Percentiles rank a stretch among this genome's conserved stretches.
Conservation (phyloP, 2,329 filamentous ascomycete species). For the Ophiosphaerella herpotricha region DNA sequence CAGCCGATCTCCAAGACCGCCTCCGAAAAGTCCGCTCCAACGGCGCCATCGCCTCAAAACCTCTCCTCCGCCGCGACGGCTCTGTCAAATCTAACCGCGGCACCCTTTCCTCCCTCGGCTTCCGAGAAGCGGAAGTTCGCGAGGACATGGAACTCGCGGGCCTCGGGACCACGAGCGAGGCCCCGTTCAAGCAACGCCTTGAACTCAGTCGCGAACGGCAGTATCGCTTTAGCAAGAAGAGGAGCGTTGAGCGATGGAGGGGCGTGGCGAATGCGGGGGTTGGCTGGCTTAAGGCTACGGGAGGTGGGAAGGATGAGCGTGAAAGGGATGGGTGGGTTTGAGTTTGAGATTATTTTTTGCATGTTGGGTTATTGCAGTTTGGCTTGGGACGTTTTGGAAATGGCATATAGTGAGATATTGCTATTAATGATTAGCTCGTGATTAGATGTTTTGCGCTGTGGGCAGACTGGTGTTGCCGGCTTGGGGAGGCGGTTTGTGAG, state of each 20-base stretch:
- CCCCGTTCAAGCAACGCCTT: conserved; percentile 36
- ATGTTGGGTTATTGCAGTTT: neutral
- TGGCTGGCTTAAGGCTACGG: conserved; percentile 42
- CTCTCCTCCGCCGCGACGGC: conserved; percentile 21
- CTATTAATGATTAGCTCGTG: no score
- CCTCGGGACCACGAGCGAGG: conserved; percentile 26
- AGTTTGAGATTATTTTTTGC: neutral
- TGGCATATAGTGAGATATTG: no score
- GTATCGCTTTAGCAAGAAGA: conserved; percentile 40
- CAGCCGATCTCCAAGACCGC: conserved; percentile 34
- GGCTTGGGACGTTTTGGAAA: conserved; percentile 1
- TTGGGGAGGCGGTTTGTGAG: no score
- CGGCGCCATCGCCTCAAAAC: conserved; percentile 33
- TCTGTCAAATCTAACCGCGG: conserved; percentile 30
- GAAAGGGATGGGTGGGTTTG: conserved; percentile 35
- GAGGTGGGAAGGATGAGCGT: conserved; percentile 30
- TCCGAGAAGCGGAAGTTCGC: conserved; percentile 43
- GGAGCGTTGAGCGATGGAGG: conserved; percentile 41
- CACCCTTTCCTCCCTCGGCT: conserved; percentile 35
- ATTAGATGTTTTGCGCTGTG: no score
- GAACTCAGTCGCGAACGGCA: conserved; percentile 40
- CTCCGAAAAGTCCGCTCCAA: conserved; percentile 39
- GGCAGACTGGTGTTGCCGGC: no score
- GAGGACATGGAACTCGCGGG: conserved; percentile 44
- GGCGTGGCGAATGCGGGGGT: conserved; percentile 40